phyloP scores from a whole-genome alignment of 257 asterid genomes.

The Primulina eburnea region DNA sequence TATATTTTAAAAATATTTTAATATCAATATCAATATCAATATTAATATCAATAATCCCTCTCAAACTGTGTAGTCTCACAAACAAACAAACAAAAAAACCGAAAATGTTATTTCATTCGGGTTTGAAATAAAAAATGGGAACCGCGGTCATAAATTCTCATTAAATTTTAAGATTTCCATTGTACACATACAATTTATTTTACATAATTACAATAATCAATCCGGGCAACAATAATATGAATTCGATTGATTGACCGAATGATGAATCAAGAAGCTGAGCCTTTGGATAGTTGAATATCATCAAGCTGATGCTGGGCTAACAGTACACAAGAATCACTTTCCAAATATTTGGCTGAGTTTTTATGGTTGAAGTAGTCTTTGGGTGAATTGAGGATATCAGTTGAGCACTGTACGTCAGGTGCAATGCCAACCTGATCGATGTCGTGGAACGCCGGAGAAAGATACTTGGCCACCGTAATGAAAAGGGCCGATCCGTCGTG shows the following conservation, averaged over 20 bases:
- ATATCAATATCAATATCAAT: too few species aligned
- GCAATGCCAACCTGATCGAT: constrained; percentile 88
- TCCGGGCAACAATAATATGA: background rate
- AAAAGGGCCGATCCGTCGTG: constrained; percentile 92
- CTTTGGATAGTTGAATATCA: constrained; percentile 53
- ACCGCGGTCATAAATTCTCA: background rate
- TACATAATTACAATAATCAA: background rate
- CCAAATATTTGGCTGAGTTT: constrained; percentile 45
- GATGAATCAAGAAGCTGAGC: constrained; percentile 57
- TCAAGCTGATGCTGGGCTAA: constrained; percentile 86
- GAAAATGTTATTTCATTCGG: background rate
- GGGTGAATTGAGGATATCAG: constrained; percentile 56
- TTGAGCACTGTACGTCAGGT: constrained; percentile 77
- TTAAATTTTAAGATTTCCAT: background rate
- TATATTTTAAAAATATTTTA: too few species aligned
- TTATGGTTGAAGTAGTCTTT: constrained; percentile 40
- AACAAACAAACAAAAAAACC: too few species aligned
- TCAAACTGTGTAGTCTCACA: too few species aligned
- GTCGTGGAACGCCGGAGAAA: constrained; percentile 90
- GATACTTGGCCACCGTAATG: constrained; percentile 82
- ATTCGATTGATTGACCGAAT: background rate
- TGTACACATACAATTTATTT: too few species aligned
- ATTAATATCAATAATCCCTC: too few species aligned
- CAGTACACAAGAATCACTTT: constrained; percentile 77
- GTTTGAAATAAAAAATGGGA: background rate